Conservation (phyloP, 495 filamentous ascomycete species). For the Penicillium mononematosum region DNA sequence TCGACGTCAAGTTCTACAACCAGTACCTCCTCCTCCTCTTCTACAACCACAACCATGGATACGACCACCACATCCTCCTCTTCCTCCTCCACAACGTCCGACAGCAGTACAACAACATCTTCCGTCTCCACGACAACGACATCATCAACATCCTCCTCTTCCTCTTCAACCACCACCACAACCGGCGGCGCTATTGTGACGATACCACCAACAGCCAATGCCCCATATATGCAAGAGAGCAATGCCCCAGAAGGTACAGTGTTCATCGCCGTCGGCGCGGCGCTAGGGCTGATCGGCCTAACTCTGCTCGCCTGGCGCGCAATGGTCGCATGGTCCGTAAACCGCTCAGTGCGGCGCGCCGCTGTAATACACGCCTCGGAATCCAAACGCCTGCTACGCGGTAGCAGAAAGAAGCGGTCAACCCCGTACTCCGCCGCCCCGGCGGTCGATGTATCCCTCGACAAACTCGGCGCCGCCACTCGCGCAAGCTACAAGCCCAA, state of each 20-base stretch:
- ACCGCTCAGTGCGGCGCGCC: constrained; percentile 80
- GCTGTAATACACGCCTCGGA: constrained; percentile 70
- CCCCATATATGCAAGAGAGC: constrained; percentile 95
- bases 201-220: constrained; percentile 77
- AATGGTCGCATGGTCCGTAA: constrained; percentile 86
- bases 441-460: constrained; percentile 57
- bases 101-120: constrained; percentile 20
- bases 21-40: constrained; percentile 13
- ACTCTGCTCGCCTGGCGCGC: constrained; percentile 83
- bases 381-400: constrained; percentile 57
- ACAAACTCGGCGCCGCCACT: constrained; percentile 45
- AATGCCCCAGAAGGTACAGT: constrained; percentile 89
- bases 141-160: constrained; percentile 29
- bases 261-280: constrained; percentile 91
- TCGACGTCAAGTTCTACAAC: constrained; percentile 20
- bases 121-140: constrained; percentile 30
- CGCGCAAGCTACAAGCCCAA: constrained; percentile 42
- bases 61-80: constrained; percentile 28
- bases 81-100: constrained; percentile 21
- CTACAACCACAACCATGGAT: constrained; percentile 28
- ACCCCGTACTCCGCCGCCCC: constrained; percentile 35
- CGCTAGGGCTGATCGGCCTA: constrained; percentile 76
- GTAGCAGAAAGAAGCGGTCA: constrained; percentile 53
- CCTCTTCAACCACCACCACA: constrained; percentile 13
- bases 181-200: constrained; percentile 44